A percentile compares a stretch with the other conserved stretches of the same genome.
phyloP scores from a whole-genome alignment of 495 filamentous ascomycete genomes.

The Penicillium crystallinum region DNA sequence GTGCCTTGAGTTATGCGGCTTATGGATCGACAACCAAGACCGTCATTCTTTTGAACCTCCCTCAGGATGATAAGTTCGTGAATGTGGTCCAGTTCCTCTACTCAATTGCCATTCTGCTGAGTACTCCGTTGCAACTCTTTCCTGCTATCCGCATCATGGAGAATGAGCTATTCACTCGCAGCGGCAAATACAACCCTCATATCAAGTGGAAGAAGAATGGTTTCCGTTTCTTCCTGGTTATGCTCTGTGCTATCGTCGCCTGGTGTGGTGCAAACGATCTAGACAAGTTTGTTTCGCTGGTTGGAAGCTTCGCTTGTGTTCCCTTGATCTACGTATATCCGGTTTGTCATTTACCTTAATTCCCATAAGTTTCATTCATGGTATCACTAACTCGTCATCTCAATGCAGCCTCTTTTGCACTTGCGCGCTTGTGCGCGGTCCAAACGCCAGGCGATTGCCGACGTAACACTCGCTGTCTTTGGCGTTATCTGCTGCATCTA shows the following conservation, averaged over 20 bases:
- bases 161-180: slow-evolving; percentile 67
- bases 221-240: slow-evolving; percentile 88
- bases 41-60: slow-evolving; percentile 90
- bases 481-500: slow-evolving; percentile 84
- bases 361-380: not conserved
- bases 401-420: slow-evolving; percentile 74
- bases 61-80: slow-evolving; percentile 92
- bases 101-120: slow-evolving; percentile 86
- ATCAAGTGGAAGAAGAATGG: slow-evolving; percentile 99
- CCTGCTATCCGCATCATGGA: slow-evolving; percentile 81
- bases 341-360: slow-evolving; percentile 48
- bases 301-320: slow-evolving; percentile 96
- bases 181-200: slow-evolving; percentile 89
- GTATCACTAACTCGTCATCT: slow-evolving; percentile 4
- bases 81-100: slow-evolving; percentile 95
- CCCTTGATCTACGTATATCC: slow-evolving; percentile 97
- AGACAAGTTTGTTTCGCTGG: slow-evolving; percentile 93
- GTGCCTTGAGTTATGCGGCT: slow-evolving; percentile 90
- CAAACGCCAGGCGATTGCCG: slow-evolving; percentile 56
- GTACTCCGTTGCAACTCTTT: slow-evolving; percentile 93
- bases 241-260: slow-evolving; percentile 76
- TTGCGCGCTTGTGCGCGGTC: slow-evolving; percentile 69
- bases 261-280: slow-evolving; percentile 90
- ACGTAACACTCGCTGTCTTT: slow-evolving; percentile 71
- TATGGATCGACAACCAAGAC: slow-evolving; percentile 94